Base-by-base conservation (phyloP, 2,329 filamentous ascomycete genomes). In the Microcyclospora pomicola region DNA sequence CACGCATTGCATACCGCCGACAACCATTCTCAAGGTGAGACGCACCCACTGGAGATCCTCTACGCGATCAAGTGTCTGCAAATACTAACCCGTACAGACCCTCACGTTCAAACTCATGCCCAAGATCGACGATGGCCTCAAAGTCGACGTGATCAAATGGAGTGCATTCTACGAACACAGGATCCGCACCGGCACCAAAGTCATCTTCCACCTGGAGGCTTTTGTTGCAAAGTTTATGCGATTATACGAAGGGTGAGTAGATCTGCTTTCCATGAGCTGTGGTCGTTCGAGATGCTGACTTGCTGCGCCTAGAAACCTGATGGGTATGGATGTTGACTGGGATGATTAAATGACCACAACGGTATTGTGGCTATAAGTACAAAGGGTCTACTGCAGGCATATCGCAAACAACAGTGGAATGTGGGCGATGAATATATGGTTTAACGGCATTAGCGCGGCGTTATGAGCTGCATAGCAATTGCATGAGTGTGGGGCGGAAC, bases 171-270 rank as follows among this genome's bases (percentile, higher is more conserved):
- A 93, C 60, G 92, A 98, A 62, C 91, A 98, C 60, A 75, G 91
- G 43, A 83, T 96, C 62, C 83, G 83, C 58, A 81, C 81, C 50
- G 91, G 91, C 13, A 51, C 48, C 29, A 98, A 98, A 70, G 82
- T 93, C 41, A 96, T 98, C 45, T 98, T 98, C 62, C 92, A 98
- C 56, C 67, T 98, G 3, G 92, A 98, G 63, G 91, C 91, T 3
- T 98, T 98, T 62, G 91, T 98, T 41, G 88, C 88, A 41, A 96
- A 95, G 66, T 94, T 96, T 59, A 96, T 98, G 88, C 76, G 88
- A 50, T 76, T 96, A 49, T 74, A 88, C 46, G 91, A 98, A 67
- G 88, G 86, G 77, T 92, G 77, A 46, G 66, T 57, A 3, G 9
- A 12, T 13, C 27, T 16, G 29, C 10, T 34, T n/a, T n/a, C n/a